These are phyloP conservation scores for Huntiella moniliformis DNA, from an alignment of 2,329 filamentous ascomycete genomes.

Conservation along the genomic window DNA sequence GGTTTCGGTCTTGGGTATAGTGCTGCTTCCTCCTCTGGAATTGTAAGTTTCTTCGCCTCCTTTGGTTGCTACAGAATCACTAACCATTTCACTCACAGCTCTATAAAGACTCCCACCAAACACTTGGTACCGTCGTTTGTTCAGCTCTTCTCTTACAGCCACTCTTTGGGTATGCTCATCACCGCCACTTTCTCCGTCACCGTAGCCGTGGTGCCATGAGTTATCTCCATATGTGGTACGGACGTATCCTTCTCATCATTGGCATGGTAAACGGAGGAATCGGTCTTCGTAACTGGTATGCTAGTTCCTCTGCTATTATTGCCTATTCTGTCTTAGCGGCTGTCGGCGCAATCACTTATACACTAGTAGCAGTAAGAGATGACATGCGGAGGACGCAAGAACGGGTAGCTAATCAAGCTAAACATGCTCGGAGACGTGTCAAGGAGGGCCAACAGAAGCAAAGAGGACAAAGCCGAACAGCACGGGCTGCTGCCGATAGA, in stretches of 20 bases:
- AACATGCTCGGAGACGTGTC: not conserved
- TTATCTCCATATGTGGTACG: constrained; percentile 43
- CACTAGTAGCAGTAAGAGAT: constrained; percentile 5
- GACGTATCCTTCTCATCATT: constrained; percentile 35
- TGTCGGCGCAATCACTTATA: constrained; percentile 22
- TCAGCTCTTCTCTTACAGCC: constrained; percentile 38
- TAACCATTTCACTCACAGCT: constrained; percentile 15
- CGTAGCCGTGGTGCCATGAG: constrained; percentile 31
- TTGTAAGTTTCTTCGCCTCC: constrained; percentile 22
- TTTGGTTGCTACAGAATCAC: not conserved
- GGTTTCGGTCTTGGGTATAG: constrained; percentile 39
- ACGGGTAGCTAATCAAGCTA: not conserved
- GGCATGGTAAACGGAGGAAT: constrained; percentile 46
- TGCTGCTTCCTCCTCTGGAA: constrained; percentile 22
- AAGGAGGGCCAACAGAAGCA: no score
- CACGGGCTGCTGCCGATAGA: no score
- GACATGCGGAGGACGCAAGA: constrained; percentile 3
- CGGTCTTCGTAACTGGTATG: constrained; percentile 32
- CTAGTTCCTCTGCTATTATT: constrained; percentile 24
- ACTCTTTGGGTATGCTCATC: constrained; percentile 37
- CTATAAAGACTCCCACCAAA: constrained; percentile 32
- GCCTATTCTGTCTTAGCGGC: constrained; percentile 38
- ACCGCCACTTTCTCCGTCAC: constrained; percentile 30
- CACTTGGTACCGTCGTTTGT: constrained; percentile 36
- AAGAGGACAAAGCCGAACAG: no score